Evolutionary conservation across 371 early-diverging fungal species (phyloP).

Genomic region (Lichtheimia ornata): DNA sequence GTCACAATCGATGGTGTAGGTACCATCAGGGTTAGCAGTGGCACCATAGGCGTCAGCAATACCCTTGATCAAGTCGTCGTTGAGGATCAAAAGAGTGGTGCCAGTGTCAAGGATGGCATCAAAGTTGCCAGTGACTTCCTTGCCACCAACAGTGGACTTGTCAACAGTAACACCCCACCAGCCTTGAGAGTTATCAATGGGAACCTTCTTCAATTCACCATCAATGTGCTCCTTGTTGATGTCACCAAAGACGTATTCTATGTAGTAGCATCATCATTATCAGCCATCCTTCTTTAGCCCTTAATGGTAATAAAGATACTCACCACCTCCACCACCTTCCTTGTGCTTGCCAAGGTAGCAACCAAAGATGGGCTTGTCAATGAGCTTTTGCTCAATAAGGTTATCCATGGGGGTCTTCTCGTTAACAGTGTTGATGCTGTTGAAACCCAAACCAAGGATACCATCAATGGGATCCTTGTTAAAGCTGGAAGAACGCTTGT

Average conservation of each 20-base stretch:
- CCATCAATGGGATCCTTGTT: slow-evolving; percentile 42
- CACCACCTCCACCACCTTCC: slow-evolving; percentile 50
- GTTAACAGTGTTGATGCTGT: slow-evolving; percentile 34
- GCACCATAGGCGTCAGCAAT: slow-evolving; percentile 24
- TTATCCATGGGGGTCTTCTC: slow-evolving; percentile 46
- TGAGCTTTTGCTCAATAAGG: slow-evolving; percentile 42
- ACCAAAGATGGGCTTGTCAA: slow-evolving; percentile 38
- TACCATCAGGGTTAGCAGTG: slow-evolving; percentile 25
- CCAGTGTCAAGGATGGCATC: slow-evolving; percentile 32
- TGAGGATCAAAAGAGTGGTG: slow-evolving; percentile 28
- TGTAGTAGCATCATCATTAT: not conserved
- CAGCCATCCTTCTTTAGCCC: not conserved
- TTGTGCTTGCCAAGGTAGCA: slow-evolving; percentile 45
- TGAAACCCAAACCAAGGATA: slow-evolving; percentile 43
- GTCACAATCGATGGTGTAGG: slow-evolving; percentile 31
- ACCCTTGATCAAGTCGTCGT: slow-evolving; percentile 13
- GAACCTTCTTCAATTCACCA: slow-evolving; percentile 41
- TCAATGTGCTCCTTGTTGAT: slow-evolving; percentile 37
- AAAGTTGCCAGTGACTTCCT: slow-evolving; percentile 7
- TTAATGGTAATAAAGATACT: not conserved
- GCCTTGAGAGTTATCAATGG: slow-evolving; percentile 31
- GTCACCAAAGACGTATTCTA: slow-evolving; percentile 28
- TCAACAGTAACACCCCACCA: slow-evolving; percentile 14
- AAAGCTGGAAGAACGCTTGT: slow-evolving; percentile 29
- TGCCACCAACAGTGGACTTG: not conserved